phyloP scores from a whole-genome alignment of 768 basidiomycete genomes.

The Serendipita sp. region DNA sequence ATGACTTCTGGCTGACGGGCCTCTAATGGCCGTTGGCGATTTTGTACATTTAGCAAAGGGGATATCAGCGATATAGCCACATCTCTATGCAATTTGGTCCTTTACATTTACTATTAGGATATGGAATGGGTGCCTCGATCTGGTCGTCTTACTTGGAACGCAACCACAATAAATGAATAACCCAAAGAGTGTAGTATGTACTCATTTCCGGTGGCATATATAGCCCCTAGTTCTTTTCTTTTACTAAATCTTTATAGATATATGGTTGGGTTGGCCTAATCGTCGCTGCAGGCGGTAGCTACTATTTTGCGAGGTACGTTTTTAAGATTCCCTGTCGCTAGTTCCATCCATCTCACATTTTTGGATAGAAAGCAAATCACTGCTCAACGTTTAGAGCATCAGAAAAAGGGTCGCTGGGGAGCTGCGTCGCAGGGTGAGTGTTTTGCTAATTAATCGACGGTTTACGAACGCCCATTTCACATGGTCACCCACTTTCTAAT shows the following conservation, averaged over 20 bases:
- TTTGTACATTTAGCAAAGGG: too few relatives aligned
- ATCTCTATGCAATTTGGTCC: neutral
- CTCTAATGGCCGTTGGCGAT: too few relatives aligned
- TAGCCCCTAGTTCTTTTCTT: neutral
- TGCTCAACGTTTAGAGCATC: too few relatives aligned
- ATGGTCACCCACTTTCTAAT: too few relatives aligned
- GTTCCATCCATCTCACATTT: too few relatives aligned
- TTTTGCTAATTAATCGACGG: too few relatives aligned
- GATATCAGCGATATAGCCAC: neutral
- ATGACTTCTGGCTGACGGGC: neutral
- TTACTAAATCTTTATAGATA: neutral
- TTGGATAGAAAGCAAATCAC: too few relatives aligned
- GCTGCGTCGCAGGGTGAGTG: too few relatives aligned
- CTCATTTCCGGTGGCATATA: neutral
- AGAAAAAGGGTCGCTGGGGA: too few relatives aligned
- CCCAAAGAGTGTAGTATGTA: neutral
- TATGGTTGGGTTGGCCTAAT: neutral
- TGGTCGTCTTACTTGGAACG: neutral
- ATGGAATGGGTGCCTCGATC: too few relatives aligned
- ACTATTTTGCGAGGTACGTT: neutral
- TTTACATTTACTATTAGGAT: too few relatives aligned
- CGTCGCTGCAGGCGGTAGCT: neutral
- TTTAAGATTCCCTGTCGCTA: neutral
- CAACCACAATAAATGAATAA: neutral
- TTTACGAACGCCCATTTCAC: too few relatives aligned